Evolutionary conservation across 83 land plant genomes (phyloP).

Genomic region (Isoetes engelmannii): DNA sequence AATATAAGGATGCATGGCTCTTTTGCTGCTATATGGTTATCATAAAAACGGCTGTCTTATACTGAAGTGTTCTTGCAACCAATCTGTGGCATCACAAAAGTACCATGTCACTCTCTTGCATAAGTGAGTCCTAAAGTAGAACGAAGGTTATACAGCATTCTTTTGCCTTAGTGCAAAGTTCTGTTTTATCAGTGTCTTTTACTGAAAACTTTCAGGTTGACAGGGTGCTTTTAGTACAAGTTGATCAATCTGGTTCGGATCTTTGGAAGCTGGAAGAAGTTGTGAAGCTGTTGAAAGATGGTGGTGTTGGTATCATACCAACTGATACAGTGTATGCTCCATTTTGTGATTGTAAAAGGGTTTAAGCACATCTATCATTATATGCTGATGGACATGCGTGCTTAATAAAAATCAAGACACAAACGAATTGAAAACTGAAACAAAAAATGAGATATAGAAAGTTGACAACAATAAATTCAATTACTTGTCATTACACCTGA

Average conservation of each 20-base stretch:
- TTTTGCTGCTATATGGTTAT: no score
- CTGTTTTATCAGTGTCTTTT: conserved; percentile 14
- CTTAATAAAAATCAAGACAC: no score
- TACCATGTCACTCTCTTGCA: not conserved
- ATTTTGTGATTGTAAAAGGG: not conserved
- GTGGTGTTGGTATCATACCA: conserved; percentile 91
- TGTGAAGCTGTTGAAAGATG: conserved; percentile 52
- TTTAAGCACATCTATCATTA: no score
- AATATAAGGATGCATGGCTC: no score
- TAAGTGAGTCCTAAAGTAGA: not conserved
- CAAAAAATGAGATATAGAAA: no score
- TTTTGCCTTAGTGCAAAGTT: not conserved
- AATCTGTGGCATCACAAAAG: not conserved
- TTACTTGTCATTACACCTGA: no score
- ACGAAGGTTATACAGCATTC: not conserved
- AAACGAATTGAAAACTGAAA: no score
- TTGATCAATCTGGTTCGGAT: conserved; percentile 52
- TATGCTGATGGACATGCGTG: no score
- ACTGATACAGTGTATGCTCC: conserved; percentile 81
- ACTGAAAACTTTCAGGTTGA: conserved; percentile 12
- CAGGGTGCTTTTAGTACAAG: conserved; percentile 40
- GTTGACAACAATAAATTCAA: no score
- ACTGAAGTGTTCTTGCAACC: no score
- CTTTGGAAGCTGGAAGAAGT: conserved; percentile 66
- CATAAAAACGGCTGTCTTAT: no score